These are phyloP conservation scores for Hibiscus syriacus DNA, from an alignment of 345 rosid species.

Conservation along the genomic window DNA sequence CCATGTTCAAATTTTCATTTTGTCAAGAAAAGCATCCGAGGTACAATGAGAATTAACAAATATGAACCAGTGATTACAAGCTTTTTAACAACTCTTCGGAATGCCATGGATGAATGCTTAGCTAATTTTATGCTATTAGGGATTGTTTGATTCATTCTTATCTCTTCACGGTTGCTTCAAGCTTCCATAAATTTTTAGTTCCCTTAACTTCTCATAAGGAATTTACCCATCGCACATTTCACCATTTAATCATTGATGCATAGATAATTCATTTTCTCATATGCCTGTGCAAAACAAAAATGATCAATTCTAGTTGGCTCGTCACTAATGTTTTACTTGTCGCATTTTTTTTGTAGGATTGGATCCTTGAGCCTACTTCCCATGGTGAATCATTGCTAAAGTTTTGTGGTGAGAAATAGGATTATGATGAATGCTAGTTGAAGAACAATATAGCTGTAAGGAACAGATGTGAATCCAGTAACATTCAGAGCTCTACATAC, in stretches of 20 bases:
- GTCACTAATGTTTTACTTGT: too few relatives aligned
- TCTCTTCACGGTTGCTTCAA: not conserved
- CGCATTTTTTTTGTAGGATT: too few relatives aligned
- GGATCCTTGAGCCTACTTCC: too few relatives aligned
- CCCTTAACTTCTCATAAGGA: not conserved
- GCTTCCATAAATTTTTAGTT: not conserved
- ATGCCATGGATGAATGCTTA: not conserved
- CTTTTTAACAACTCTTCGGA: too few relatives aligned
- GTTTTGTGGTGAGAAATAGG: not conserved
- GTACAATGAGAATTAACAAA: too few relatives aligned
- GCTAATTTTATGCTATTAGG: not conserved
- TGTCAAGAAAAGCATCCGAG: too few relatives aligned
- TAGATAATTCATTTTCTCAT: not conserved
- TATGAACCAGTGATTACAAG: too few relatives aligned
- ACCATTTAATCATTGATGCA: not conserved
- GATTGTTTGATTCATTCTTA: not conserved
- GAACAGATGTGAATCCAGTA: not conserved
- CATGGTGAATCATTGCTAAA: not conserved
- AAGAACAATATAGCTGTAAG: not conserved
- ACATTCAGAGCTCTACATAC: not conserved
- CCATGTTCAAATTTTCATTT: too few relatives aligned
- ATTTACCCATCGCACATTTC: not conserved
- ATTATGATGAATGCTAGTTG: not conserved
- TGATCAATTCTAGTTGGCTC: too few relatives aligned
- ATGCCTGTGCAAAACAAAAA: not conserved